Evolutionary conservation across 495 filamentous ascomycete species (phyloP), one percentile per base, ranked within the genome.

Genomic region (Penicillium daleae): DNA sequence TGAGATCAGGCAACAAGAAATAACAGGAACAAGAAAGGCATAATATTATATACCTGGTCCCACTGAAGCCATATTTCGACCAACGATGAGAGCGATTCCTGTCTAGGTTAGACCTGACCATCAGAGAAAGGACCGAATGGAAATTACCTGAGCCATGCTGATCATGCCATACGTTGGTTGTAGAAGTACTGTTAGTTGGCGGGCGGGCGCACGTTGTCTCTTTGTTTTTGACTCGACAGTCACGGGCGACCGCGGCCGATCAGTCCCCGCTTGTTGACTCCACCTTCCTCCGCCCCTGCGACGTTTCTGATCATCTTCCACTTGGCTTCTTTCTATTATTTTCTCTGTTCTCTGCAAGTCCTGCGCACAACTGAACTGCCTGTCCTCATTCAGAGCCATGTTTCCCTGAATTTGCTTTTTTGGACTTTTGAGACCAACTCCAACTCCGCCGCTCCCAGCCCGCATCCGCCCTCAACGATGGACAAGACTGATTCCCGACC

Each of bases 41-140:
- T 7, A 24, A 19, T 8, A 15, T 19, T 26, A 22, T 33, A 12
- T 75, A 85, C 84, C 74, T 84, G 76, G 72, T 91, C 89, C 68
- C 87, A 80, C 61, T 80, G 73, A 33, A 91, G 81, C 89, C 89
- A 91, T 73, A 82, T 78, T 64, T 81, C 65, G 42, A 76, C 73
- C 60, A 79, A 64, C 29, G 70, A 67, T 19, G 71, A 67, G 32
- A 78, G 62, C 9, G 76, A 72, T 57, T 71, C 71, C 77, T 78
- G 60, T 57, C 22, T 17, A 58, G 54, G 37, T 67, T 59, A 64
- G 61, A 48, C 19, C 21, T 53, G 27, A 60, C 24, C 26, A 35
- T 24, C 19, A 29, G 3, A 44, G 17, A 24, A 37, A 15, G 8
- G 39, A 29, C 17, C 10, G 21, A 24, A n/a, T 15, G 31, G 24